Conservation (phyloP, 352 stramenopile genomes). For the Globisporangium paroecandrum region DNA sequence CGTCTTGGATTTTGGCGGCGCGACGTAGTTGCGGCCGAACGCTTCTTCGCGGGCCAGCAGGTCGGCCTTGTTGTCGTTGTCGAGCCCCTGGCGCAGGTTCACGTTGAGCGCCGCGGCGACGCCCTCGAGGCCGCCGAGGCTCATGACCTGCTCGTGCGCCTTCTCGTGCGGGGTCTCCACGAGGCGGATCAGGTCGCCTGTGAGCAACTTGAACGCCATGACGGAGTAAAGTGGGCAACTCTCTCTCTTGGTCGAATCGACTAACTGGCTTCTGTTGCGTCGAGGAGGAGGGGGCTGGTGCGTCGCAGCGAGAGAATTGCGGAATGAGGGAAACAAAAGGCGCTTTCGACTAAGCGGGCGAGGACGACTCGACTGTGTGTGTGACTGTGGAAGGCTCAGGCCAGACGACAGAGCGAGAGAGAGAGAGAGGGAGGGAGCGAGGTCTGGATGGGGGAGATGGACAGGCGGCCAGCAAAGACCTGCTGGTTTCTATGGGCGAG, state of each 20-base stretch:
- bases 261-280: conserved; percentile 1
- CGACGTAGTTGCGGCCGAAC: conserved; percentile 68
- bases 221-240: neutral
- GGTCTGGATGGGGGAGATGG: neutral
- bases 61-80: conserved; percentile 36
- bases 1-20: conserved; percentile 43
- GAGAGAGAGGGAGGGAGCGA: neutral
- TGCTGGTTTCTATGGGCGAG: neutral
- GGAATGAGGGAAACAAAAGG: conserved; percentile 13
- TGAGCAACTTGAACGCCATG: conserved; percentile 43
- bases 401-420: neutral
- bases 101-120: conserved; percentile 45
- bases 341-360: conserved; percentile 22
- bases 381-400: neutral
- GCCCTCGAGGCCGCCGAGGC: conserved; percentile 46
- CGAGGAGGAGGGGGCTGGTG: neutral
- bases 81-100: conserved; percentile 42
- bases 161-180: conserved; percentile 64
- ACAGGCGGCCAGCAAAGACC: neutral
- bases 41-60: conserved; percentile 34
- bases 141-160: conserved; percentile 32
- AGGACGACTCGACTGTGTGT: conserved; percentile 7
- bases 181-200: conserved; percentile 58
- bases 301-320: conserved; percentile 13
- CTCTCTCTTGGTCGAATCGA: neutral